Conservation (phyloP, 139 green algal species). For the Chlorella sp. region DNA sequence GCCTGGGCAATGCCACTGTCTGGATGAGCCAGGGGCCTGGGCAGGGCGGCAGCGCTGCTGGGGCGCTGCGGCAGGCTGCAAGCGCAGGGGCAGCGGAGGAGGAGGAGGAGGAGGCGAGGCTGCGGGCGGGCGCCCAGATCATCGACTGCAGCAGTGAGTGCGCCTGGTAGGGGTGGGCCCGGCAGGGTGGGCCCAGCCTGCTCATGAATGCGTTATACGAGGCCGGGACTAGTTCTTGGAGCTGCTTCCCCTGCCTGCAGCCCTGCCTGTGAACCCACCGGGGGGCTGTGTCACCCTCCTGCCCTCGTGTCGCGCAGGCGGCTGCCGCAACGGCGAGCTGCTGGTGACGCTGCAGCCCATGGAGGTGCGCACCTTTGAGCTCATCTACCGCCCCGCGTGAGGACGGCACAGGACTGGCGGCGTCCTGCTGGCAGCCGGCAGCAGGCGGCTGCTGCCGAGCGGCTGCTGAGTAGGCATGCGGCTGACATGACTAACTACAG, state of each 20-base stretch:
- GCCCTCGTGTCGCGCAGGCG: background rate
- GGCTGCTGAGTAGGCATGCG: no score
- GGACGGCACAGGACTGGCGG: no score
- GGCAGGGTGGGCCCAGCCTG: no score
- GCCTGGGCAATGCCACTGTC: conserved; percentile 4
- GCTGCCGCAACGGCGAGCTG: conserved; percentile 16
- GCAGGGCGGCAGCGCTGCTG: no score
- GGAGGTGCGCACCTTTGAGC: conserved; percentile 68
- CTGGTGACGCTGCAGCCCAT: conserved; percentile 61
- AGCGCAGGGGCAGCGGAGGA: background rate
- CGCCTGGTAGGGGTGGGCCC: background rate
- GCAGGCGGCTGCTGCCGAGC: no score
- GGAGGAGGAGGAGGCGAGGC: conserved; percentile 1
- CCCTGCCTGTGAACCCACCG: no score
- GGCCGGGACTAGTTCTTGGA: no score
- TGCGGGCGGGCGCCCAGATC: background rate
- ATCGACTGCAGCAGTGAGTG: conserved; percentile 15
- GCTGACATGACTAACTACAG: no score
- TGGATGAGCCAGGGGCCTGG: background rate
- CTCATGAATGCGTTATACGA: no score
- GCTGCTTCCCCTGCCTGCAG: background rate
- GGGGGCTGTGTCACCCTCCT: background rate
- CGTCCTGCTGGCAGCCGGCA: no score
- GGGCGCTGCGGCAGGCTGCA: background rate
- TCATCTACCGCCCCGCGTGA: conserved; percentile 27